Conservation (phyloP, 805 yeast species). For the Lipomyces japonicus region DNA sequence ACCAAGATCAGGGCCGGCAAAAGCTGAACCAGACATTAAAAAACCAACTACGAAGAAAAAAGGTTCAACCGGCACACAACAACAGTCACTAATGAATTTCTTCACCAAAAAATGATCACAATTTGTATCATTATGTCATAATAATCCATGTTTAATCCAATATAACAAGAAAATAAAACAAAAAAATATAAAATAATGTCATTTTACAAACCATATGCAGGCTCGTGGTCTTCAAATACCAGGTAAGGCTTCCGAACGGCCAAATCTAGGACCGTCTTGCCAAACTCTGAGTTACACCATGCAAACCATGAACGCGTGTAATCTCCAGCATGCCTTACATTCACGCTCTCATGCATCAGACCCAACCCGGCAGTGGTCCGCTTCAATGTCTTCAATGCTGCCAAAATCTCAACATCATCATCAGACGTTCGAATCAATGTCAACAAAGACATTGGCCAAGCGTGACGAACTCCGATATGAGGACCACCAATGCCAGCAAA, state of each 20-base stretch:
- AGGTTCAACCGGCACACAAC: background rate
- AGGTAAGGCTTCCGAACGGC: conserved; percentile 71
- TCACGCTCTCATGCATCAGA: conserved; percentile 75
- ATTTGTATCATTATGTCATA: background rate
- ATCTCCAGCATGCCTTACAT: conserved; percentile 51
- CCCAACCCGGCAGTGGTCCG: conserved; percentile 70
- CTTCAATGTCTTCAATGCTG: conserved; percentile 50
- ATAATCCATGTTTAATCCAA: background rate
- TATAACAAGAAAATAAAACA: background rate
- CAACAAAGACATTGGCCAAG: conserved; percentile 90
- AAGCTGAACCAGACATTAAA: background rate
- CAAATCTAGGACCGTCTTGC: conserved; percentile 74
- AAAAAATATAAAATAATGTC: background rate
- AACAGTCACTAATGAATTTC: background rate
- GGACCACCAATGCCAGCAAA: conserved; percentile 89
- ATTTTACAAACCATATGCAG: conserved; percentile 1
- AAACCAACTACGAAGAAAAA: background rate
- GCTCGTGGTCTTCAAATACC: conserved; percentile 47
- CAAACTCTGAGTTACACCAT: conserved; percentile 92
- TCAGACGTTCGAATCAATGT: conserved; percentile 70
- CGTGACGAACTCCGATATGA: conserved; percentile 72
- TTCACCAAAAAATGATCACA: background rate
- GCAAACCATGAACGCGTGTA: conserved; percentile 89
- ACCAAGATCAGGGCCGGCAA: no score
- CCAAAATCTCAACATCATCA: conserved; percentile 63